Conservation (phyloP, 2,329 filamentous ascomycete species). For the Dothiorella sarmentorum region DNA sequence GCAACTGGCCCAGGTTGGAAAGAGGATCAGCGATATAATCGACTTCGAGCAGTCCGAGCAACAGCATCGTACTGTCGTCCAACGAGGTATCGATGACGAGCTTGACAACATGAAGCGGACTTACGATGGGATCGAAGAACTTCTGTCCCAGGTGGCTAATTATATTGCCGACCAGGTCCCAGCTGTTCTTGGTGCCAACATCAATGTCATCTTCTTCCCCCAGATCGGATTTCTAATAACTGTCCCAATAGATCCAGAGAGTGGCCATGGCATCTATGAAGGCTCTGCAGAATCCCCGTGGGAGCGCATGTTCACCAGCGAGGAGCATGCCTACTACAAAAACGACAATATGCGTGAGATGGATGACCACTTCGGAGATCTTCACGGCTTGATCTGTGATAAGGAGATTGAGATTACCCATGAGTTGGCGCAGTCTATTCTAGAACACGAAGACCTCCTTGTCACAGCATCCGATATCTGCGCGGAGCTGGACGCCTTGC, state of each 20-base stretch:
- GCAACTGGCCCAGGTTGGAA: constrained; percentile 63
- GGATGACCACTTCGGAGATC: constrained; percentile 77
- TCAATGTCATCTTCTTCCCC: constrained; percentile 86
- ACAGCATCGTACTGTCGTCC: constrained; percentile 69
- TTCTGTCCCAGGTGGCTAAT: constrained; percentile 66
- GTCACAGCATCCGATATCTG: constrained; percentile 70
- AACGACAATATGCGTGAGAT: constrained; percentile 76
- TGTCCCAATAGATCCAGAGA: constrained; percentile 60
- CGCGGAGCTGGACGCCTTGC: constrained; percentile 77
- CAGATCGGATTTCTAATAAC: constrained; percentile 87
- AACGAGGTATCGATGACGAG: constrained; percentile 64
- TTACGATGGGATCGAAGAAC: constrained; percentile 72
- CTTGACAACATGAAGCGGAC: constrained; percentile 74
- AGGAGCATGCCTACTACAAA: constrained; percentile 73
- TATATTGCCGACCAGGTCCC: constrained; percentile 64
- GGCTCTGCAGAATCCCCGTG: constrained; percentile 62
- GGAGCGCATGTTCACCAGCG: constrained; percentile 73
- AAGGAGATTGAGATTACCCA: constrained; percentile 87
- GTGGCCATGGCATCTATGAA: constrained; percentile 59
- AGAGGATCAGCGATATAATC: constrained; percentile 67
- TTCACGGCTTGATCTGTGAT: constrained; percentile 81
- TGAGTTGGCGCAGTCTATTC: constrained; percentile 65
- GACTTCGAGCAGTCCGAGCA: constrained; percentile 76
- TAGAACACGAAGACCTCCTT: constrained; percentile 66
- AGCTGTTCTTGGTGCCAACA: constrained; percentile 48